phyloP scores from a whole-genome alignment of 345 rosid genomes.

The Sapria himalayana region DNA sequence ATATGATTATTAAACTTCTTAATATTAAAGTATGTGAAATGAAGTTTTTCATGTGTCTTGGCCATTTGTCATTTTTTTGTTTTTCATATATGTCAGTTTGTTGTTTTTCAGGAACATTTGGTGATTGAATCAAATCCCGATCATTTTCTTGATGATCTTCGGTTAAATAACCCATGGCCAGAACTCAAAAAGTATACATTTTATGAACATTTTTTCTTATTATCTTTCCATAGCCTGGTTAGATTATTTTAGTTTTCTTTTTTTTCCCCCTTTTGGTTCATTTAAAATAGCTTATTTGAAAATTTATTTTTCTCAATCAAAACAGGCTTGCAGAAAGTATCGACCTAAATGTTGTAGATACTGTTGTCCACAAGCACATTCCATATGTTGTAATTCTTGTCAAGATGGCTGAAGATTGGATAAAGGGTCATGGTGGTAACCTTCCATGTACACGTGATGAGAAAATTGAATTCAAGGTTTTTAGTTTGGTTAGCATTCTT shows the following conservation, averaged over 20 bases:
- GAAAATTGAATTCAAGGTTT: conserved; percentile 77
- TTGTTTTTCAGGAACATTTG: conserved; percentile 66
- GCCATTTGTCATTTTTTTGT: too few species aligned
- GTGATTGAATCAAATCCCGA: conserved; percentile 92
- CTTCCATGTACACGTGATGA: conserved; percentile 84
- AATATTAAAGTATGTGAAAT: too few species aligned
- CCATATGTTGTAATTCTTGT: conserved; percentile 81
- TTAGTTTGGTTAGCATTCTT: conserved; percentile 4
- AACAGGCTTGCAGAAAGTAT: conserved; percentile 58
- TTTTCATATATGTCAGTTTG: too few species aligned
- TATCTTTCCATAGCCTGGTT: not conserved
- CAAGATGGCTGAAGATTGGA: conserved; percentile 75
- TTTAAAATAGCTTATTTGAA: not conserved
- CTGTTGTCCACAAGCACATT: conserved; percentile 79
- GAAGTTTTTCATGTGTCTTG: too few species aligned
- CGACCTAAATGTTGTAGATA: conserved; percentile 50
- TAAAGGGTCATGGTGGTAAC: conserved; percentile 35
- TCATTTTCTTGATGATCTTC: conserved; percentile 89
- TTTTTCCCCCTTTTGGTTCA: not conserved
- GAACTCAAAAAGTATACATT: conserved; percentile 42
- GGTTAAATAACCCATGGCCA: conserved; percentile 90
- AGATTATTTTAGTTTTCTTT: conserved; percentile 1
- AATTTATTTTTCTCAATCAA: not conserved
- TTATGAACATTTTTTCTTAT: not conserved
- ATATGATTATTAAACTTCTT: too few species aligned